phyloP scores from a whole-genome alignment of 2,329 filamentous ascomycete genomes.

The Trichophyton verrucosum region DNA sequence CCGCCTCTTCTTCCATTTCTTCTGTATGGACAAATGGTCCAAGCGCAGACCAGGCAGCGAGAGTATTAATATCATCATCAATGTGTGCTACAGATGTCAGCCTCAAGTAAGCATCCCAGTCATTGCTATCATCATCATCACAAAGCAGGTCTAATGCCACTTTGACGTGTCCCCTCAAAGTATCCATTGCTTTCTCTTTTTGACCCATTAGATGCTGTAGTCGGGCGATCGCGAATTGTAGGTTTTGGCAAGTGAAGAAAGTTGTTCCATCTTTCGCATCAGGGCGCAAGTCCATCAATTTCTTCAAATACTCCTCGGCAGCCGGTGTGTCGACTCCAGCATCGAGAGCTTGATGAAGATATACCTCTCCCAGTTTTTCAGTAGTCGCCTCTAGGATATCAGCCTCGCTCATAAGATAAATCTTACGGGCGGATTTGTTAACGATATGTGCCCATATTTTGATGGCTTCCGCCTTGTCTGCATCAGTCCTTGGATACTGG shows the following conservation, averaged over 20 bases:
- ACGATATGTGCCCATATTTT: slow-evolving; percentile 11
- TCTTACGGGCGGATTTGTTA: neutral
- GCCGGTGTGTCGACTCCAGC: slow-evolving; percentile 5
- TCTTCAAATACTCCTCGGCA: slow-evolving; percentile 7
- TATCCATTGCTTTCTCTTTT: slow-evolving; percentile 14
- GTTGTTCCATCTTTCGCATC: neutral
- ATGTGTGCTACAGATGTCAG: slow-evolving; percentile 17
- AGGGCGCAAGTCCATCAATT: slow-evolving; percentile 7
- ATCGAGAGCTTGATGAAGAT: slow-evolving; percentile 10
- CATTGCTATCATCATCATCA: slow-evolving; percentile 20
- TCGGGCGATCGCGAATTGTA: slow-evolving; percentile 8
- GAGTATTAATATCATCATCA: slow-evolving; percentile 18
- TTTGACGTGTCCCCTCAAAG: slow-evolving; percentile 16
- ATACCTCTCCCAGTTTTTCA: slow-evolving; percentile 9
- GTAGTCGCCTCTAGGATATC: slow-evolving; percentile 4
- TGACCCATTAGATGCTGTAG: slow-evolving; percentile 14
- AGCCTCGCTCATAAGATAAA: neutral
- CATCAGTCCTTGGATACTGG: slow-evolving; percentile 5
- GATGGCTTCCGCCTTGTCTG: slow-evolving; percentile 8
- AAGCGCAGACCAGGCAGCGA: slow-evolving; percentile 21
- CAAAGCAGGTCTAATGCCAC: slow-evolving; percentile 20
- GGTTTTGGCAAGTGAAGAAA: neutral
- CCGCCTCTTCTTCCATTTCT: neutral
- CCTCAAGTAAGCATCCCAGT: slow-evolving; percentile 17
- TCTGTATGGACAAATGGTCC: slow-evolving; percentile 9